These are phyloP conservation scores for Phytophthora foliorum DNA, from an alignment of 352 stramenopile genomes.

Conservation along the genomic window DNA sequence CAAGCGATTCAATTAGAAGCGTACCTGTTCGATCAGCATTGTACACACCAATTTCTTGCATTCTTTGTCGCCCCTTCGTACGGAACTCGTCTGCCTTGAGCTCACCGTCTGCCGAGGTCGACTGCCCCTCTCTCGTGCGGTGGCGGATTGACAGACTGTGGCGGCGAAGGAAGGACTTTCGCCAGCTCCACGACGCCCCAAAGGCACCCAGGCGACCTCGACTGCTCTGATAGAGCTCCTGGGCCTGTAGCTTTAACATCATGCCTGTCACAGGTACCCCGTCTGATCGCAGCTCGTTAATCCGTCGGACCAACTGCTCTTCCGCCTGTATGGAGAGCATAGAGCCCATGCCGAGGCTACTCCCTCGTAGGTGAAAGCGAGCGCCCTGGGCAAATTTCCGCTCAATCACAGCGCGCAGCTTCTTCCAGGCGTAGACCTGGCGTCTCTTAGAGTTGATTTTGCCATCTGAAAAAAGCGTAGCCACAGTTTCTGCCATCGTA, in stretches of 20 bases:
- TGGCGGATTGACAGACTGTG: slow-evolving; percentile 17
- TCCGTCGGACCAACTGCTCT: slow-evolving; percentile 13
- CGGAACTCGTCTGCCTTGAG: slow-evolving; percentile 1
- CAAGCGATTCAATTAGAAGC: no score
- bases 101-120: background rate
- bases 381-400: background rate
- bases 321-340: background rate
- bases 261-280: slow-evolving; percentile 4
- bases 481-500: slow-evolving; percentile 4
- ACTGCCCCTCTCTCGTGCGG: slow-evolving; percentile 10
- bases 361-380: slow-evolving; percentile 2
- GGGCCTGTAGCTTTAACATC: slow-evolving; percentile 11
- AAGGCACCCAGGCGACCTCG: background rate
- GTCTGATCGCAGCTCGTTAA: slow-evolving; percentile 7
- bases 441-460: slow-evolving; percentile 2
- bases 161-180: slow-evolving; percentile 16
- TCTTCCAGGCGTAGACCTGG: slow-evolving; percentile 13
- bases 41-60: slow-evolving; percentile 1
- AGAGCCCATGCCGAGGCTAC: background rate
- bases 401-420: slow-evolving; percentile 10
- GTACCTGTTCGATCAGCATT: no score
- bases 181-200: slow-evolving; percentile 18
- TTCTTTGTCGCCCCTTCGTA: background rate
- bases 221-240: slow-evolving; percentile 9
- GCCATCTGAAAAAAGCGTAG: background rate